These are phyloP conservation scores for Phanerochaete carnosa DNA, from an alignment of 768 basidiomycete species.

Conservation along the genomic window DNA sequence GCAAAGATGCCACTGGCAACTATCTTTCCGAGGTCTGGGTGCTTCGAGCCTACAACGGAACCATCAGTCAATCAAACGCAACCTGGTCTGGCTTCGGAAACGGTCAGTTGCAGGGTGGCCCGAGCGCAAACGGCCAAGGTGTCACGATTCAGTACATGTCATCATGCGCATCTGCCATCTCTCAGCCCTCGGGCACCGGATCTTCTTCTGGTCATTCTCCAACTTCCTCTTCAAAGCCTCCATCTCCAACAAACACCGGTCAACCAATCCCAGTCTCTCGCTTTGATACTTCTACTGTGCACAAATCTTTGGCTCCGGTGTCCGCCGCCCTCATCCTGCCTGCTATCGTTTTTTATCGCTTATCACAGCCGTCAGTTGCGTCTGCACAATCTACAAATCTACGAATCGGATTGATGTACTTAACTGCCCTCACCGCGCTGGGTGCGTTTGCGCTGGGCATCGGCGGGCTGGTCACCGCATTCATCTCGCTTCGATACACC, in stretches of 20 bases:
- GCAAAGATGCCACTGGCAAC: slow-evolving; percentile 60
- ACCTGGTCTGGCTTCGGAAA: slow-evolving; percentile 64
- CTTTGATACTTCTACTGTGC: slow-evolving; percentile 37
- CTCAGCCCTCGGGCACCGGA: slow-evolving; percentile 3
- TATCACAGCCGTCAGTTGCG: slow-evolving; percentile 37
- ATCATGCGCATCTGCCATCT: slow-evolving; percentile 49
- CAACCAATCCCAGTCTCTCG: neutral
- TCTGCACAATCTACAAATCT: slow-evolving; percentile 19
- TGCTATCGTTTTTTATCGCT: slow-evolving; percentile 38
- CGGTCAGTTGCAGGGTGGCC: slow-evolving; percentile 59
- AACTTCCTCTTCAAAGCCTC: neutral
- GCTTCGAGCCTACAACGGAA: slow-evolving; percentile 66
- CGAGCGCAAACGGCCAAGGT: slow-evolving; percentile 64
- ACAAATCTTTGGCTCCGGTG: slow-evolving; percentile 46
- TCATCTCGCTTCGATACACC: slow-evolving; percentile 47
- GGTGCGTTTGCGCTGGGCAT: slow-evolving; percentile 58
- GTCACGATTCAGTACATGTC: slow-evolving; percentile 59
- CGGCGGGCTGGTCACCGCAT: slow-evolving; percentile 57
- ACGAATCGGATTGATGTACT: slow-evolving; percentile 29
- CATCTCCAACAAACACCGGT: slow-evolving; percentile 10
- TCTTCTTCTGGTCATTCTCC: slow-evolving; percentile 5
- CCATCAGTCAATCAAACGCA: slow-evolving; percentile 49
- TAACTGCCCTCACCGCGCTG: slow-evolving; percentile 38
- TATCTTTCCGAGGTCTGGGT: slow-evolving; percentile 79
- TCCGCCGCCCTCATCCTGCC: slow-evolving; percentile 45